Base-by-base conservation (phyloP, 441 rosid genomes). In the Euphorbia schlechtendalii region DNA sequence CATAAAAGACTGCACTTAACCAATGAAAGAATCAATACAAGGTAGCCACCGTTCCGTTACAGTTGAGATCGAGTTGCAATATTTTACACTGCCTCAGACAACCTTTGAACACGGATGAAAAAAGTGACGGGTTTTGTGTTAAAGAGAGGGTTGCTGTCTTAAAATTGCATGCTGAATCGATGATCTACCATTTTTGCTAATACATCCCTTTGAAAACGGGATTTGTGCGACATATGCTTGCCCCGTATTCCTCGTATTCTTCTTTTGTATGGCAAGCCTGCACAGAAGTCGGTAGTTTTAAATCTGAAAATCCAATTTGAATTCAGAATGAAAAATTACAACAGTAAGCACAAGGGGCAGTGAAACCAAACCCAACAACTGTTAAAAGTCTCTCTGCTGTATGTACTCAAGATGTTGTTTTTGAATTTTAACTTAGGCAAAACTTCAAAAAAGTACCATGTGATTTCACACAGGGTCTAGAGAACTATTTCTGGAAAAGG, bases 161-260 rank as follows among this genome's bases (percentile, higher is more conserved):
- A 32, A 6, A 3, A 32, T 2, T 32, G 34, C 34, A 3, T 32
- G 34, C 34, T 32, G 34, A 32, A 32, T 32, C 34, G 6, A n/a
- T n/a, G 3, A 32, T 32, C 34, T 32, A 6, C 34, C 34, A 2
- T 84, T 32, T 32, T 2, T 32, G 34, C 6, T 76, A 94, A 74
- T 85, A 94, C 99, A 94, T 94, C 59, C 99, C 99, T 77, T 94
- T 94, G 83, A 94, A 94, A 64, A 89, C 91, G 20, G 98, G 98
- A 81, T 89, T 94, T 51, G 96, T 84, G 25, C 99, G 99, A 77
- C 99, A 94, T 69, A 94, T 91, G 81, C 99, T 91, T 48, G 99
- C 96, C 77, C 98, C 99, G 65, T 81, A 84, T 79, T 94, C 99
- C 69, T 94, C 96, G 0, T 94, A 94, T 76, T 94, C 99, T 67